These are phyloP conservation scores for Prunus mongolica DNA, from an alignment of 306 rosid genomes.

Conservation along the genomic window DNA sequence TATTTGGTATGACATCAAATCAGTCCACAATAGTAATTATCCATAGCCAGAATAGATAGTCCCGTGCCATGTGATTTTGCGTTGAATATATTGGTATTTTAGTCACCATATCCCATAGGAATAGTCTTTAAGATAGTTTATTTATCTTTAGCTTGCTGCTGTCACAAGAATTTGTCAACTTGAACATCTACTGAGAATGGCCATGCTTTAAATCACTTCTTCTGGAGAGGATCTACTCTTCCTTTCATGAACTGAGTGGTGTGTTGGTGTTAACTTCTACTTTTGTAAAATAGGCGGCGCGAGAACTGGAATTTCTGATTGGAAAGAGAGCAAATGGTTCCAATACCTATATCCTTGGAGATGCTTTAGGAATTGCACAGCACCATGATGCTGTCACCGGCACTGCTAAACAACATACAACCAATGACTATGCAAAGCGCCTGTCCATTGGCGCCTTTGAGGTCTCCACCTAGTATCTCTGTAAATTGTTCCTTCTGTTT, in stretches of 20 bases:
- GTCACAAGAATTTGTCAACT: neutral
- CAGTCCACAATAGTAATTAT: neutral
- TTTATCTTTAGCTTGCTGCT: neutral
- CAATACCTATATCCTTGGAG: slow-evolving; percentile 53
- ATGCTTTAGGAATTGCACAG: slow-evolving; percentile 79
- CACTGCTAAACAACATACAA: slow-evolving; percentile 83
- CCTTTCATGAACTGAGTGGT: neutral
- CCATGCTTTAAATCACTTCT: neutral
- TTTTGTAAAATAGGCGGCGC: slow-evolving; percentile 49
- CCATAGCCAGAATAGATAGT: neutral
- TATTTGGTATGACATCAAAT: slow-evolving; percentile 54
- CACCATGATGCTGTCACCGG: slow-evolving; percentile 90
- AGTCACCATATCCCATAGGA: too few relatives aligned
- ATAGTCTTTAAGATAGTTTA: neutral
- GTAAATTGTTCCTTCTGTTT: neutral
- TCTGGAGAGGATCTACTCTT: neutral
- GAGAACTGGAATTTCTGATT: slow-evolving; percentile 67
- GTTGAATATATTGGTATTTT: too few relatives aligned
- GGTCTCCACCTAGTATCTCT: slow-evolving; percentile 37
- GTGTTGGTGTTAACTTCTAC: neutral
- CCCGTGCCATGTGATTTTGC: too few relatives aligned
- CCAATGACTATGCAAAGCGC: slow-evolving; percentile 81
- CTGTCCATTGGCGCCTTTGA: slow-evolving; percentile 64
- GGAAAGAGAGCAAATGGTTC: slow-evolving; percentile 38
- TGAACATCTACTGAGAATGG: neutral